Evolutionary conservation across 371 early-diverging fungal species (phyloP).

Genomic region (Saksenaea oblongispora): DNA sequence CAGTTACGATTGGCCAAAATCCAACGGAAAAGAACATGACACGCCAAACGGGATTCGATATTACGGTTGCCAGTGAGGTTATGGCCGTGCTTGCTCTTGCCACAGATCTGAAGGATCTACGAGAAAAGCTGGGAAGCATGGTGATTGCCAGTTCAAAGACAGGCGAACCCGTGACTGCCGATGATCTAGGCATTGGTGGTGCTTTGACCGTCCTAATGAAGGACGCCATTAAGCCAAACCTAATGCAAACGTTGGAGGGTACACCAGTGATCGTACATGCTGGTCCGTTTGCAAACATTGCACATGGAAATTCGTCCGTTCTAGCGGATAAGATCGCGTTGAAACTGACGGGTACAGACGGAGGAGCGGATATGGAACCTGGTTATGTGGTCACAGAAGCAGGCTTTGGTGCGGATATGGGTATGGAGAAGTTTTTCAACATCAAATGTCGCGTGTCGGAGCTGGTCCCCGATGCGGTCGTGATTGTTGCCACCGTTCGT

Average conservation of each 20-base stretch:
- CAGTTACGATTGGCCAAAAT: conserved; percentile 82
- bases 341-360: conserved; percentile 78
- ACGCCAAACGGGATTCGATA: conserved; percentile 91
- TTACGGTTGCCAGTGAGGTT: conserved; percentile 91
- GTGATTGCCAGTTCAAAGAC: conserved; percentile 80
- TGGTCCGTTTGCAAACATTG: conserved; percentile 97
- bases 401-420: conserved; percentile 96
- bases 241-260: conserved; percentile 97
- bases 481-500: conserved; percentile 90
- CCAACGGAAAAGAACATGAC: conserved; percentile 80
- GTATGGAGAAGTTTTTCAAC: conserved; percentile 96
- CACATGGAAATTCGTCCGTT: conserved; percentile 93
- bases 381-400: conserved; percentile 96
- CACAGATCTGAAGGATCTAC: conserved; percentile 84
- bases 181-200: conserved; percentile 92
- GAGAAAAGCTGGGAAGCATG: conserved; percentile 91
- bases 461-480: conserved; percentile 83
- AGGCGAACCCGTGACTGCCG: conserved; percentile 90
- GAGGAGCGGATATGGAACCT: conserved; percentile 52
- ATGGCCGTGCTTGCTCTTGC: conserved; percentile 95
- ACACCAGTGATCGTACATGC: conserved; percentile 96
- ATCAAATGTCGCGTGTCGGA: conserved; percentile 92
- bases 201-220: conserved; percentile 94
- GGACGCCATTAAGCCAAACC: conserved; percentile 93
- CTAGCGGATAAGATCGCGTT: conserved; percentile 92